These are phyloP conservation scores for Funneliformis caledonium DNA, from an alignment of 371 early-diverging fungal genomes.

Conservation along the genomic window DNA sequence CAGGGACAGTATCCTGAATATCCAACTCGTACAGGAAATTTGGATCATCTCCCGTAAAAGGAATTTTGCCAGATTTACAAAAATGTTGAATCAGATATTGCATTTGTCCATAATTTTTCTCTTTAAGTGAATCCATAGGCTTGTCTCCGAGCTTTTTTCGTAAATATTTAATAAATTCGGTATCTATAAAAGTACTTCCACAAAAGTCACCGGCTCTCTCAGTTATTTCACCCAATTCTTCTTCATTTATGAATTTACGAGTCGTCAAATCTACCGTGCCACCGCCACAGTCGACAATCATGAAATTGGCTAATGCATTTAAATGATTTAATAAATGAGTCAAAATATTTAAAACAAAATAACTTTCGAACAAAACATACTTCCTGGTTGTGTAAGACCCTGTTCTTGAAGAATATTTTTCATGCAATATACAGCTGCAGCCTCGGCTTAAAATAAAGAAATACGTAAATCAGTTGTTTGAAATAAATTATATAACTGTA, in stretches of 20 bases:
- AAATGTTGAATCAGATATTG: conserved; percentile 29
- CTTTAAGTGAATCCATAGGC: not conserved
- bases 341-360: not conserved
- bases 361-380: not conserved
- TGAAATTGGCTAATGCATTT: conserved; percentile 44
- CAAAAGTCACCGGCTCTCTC: conserved; percentile 31
- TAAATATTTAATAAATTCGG: conserved; percentile 28
- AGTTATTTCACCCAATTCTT: conserved; percentile 11
- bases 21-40: conserved; percentile 10
- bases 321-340: not conserved
- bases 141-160: conserved; percentile 10
- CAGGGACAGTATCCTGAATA: conserved; percentile 6
- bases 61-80: not conserved
- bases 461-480: not conserved
- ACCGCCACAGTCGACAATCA: conserved; percentile 57
- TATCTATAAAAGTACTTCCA: conserved; percentile 15
- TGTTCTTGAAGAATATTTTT: conserved; percentile 2
- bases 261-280: conserved; percentile 34
- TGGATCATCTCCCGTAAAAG: not conserved
- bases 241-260: not conserved
- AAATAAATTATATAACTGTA: not conserved
- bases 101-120: conserved; percentile 9
- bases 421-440: conserved; percentile 5
- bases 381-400: not conserved
- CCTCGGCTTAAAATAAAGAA: not conserved